Evolutionary conservation across 208 protist species (phyloP), one percentile per base, ranked within the genome.

Genomic region (Trypanosoma lewisi): DNA sequence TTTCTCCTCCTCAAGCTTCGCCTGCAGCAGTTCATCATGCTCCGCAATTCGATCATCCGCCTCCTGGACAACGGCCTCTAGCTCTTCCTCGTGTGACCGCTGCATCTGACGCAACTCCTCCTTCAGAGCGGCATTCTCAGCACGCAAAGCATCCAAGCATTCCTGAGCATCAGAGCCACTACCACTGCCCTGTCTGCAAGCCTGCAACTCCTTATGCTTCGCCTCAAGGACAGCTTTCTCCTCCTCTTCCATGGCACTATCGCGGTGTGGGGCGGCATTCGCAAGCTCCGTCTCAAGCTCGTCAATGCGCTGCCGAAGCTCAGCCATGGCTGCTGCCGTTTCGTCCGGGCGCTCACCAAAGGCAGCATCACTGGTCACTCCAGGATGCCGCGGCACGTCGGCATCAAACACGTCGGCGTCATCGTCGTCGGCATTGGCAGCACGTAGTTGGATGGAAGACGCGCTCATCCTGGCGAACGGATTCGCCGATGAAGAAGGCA

Each of bases 21-120:
- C 49, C 44, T 48, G 39, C 50, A 78, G 78, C 34, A 73, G 58
- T 42, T 80, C 51, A 54, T 89, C 81, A 25, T 80, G 36, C 53
- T 82, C 80, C 7, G 68, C 70, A 37, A 93, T 75, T 27, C 69
- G 79, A 5, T 75, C 78, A 8, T 73, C 78, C 5, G 83, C 86
- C 30, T 73, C 78, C 14, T 71, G 67, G 4, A 73, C 70, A 48
- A 90, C 45, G 28, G 51, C 70, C 52, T 80, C 67, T 61, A 93
- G 47, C 67, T 89, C 80, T 47, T 75, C 71, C 36, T 84, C 73
- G 48, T 89, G 77, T 3, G 60, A 19, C 11, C 54, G 48, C 19
- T 45, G 33, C 63, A 73, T 14, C n/a, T 47, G 28, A 21, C 37
- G 44, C 53, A 76, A 28, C 16, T 74, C 51, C 44, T 63, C 63